Evolutionary conservation across 2,329 filamentous ascomycete species (phyloP).

Genomic region (Corniculantispora saksenae): DNA sequence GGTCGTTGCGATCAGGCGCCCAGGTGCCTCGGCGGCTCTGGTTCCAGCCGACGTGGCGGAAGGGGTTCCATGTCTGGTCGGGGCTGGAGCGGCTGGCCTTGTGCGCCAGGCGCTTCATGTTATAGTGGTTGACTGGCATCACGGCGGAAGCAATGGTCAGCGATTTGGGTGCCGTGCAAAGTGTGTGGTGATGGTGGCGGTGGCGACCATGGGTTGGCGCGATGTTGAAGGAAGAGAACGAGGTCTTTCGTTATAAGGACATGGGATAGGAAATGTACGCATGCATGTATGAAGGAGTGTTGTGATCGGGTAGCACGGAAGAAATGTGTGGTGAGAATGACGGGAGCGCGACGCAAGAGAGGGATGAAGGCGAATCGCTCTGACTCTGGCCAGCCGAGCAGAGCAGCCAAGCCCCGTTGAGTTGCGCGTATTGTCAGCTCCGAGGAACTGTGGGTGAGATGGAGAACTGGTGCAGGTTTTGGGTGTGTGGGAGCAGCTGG

Average conservation of each 20-base stretch:
- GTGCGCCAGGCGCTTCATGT: conserved; percentile 47
- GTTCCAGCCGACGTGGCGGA: conserved; percentile 43
- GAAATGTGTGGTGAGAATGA: background rate
- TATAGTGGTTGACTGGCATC: conserved; percentile 47
- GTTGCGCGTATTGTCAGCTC: conserved; percentile 1
- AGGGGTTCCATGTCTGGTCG: conserved; percentile 46
- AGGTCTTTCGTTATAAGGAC: background rate
- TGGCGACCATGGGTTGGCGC: background rate
- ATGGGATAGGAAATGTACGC: background rate
- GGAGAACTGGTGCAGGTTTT: background rate
- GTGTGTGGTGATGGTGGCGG: background rate
- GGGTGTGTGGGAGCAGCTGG: no score
- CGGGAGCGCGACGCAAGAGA: background rate
- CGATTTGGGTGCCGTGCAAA: background rate
- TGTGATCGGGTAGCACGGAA: background rate
- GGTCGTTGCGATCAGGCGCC: conserved; percentile 33
- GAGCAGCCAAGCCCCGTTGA: conserved; percentile 3
- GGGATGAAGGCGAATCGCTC: background rate
- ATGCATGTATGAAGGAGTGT: background rate
- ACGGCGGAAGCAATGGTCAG: conserved; percentile 1
- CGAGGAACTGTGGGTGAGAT: background rate
- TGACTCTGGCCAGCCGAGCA: background rate
- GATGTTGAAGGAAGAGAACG: background rate
- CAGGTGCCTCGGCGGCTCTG: conserved; percentile 36
- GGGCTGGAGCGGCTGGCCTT: conserved; percentile 41